phyloP scores from a whole-genome alignment of 495 filamentous ascomycete genomes.

The Clohesyomyces aquaticus region DNA sequence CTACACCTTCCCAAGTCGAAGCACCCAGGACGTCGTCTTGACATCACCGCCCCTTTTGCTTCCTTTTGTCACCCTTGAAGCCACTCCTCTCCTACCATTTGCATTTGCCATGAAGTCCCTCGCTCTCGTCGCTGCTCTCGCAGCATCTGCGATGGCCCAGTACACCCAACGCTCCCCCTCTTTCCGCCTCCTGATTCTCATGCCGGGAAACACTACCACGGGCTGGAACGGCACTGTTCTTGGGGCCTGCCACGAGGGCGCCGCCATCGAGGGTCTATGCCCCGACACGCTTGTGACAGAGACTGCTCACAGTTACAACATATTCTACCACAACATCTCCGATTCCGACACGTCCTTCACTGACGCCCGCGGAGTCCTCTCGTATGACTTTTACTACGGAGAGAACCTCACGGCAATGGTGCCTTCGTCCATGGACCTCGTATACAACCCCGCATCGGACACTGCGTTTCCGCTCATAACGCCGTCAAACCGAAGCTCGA shows the following conservation, averaged over 20 bases:
- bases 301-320: not conserved
- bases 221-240: conserved; percentile 50
- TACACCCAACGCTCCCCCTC: conserved; percentile 40
- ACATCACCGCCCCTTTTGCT: not conserved
- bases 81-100: not conserved
- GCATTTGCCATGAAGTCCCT: conserved; percentile 8
- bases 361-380: conserved; percentile 47
- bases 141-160: conserved; percentile 10
- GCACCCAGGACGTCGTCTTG: no score
- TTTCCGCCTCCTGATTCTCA: conserved; percentile 38
- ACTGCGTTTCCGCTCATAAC: conserved; percentile 54
- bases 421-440: conserved; percentile 50
- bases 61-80: not conserved
- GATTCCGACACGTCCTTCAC: conserved; percentile 22
- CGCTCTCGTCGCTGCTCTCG: conserved; percentile 3
- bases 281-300: conserved; percentile 33
- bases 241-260: conserved; percentile 59
- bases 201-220: conserved; percentile 43
- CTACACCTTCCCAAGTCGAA: no score
- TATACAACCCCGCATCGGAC: conserved; percentile 52
- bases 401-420: conserved; percentile 36
- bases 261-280: conserved; percentile 60
- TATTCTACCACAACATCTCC: conserved; percentile 40
- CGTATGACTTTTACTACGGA: conserved; percentile 35
- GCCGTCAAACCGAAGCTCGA: conserved; percentile 39